Evolutionary conservation across 2,329 filamentous ascomycete species (phyloP).

Genomic region (Emergomyces orientalis): DNA sequence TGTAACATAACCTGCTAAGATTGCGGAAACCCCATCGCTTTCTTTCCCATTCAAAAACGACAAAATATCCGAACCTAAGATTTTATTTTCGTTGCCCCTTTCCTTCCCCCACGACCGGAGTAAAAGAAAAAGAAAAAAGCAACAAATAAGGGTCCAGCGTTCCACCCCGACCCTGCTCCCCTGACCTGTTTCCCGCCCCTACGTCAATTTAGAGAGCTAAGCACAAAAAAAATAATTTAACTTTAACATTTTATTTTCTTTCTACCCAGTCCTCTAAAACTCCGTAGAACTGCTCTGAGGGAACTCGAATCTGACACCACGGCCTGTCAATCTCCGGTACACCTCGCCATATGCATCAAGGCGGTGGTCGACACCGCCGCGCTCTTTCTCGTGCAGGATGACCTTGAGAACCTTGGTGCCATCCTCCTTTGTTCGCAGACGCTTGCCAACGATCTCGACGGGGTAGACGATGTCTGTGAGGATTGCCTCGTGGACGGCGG

Average conservation of each 20-base stretch:
- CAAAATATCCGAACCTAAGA: constrained; percentile 3
- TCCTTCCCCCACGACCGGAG: not conserved
- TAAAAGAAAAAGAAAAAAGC: not conserved
- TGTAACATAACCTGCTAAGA: constrained; percentile 2
- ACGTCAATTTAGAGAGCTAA: constrained; percentile 9
- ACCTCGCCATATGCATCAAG: constrained; percentile 99
- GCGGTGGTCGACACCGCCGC: constrained; percentile 97
- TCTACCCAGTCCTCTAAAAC: constrained; percentile 54
- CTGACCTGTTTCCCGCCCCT: not conserved
- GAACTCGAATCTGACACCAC: constrained; percentile 97
- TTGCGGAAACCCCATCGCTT: constrained; percentile 4
- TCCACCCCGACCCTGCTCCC: not conserved
- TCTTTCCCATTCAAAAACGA: constrained; percentile 4
- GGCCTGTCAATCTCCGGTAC: constrained; percentile 95
- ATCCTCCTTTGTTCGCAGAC: constrained; percentile 96
- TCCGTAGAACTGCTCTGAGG: constrained; percentile 70
- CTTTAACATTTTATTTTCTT: not conserved
- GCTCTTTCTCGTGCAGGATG: constrained; percentile 99
- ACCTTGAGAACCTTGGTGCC: constrained; percentile 98
- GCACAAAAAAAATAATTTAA: constrained; percentile 1
- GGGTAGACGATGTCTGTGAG: constrained; percentile 97
- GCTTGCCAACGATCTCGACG: constrained; percentile 99
- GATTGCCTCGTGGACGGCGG: constrained; percentile 97
- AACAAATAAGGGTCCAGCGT: not conserved
- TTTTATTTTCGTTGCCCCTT: constrained; percentile 1